A percentile compares a stretch with the other conserved stretches of the same genome.
These are phyloP conservation scores for Skeletonema menzelii DNA, from an alignment of 108 stramenopile species.

Conservation along the genomic window DNA sequence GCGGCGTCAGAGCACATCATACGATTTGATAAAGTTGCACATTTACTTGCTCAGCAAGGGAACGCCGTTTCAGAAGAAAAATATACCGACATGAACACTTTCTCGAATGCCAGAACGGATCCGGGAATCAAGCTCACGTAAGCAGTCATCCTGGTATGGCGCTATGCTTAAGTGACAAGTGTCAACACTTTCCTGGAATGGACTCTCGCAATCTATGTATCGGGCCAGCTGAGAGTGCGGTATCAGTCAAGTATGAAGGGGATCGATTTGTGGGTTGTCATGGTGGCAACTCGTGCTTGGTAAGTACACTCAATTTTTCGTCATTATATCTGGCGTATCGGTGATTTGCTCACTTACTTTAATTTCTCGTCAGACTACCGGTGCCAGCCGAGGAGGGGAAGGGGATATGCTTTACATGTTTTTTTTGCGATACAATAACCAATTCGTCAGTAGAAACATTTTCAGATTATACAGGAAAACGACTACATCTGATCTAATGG, in stretches of 20 bases:
- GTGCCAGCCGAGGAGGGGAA: neutral
- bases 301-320: neutral
- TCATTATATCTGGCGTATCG: too few relatives aligned
- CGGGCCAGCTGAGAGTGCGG: neutral
- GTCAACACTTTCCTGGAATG: neutral
- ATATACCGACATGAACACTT: neutral
- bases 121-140: neutral
- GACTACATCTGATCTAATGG: neutral
- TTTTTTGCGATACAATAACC: neutral
- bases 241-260: neutral
- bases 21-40: neutral
- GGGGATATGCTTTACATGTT: neutral
- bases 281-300: neutral
- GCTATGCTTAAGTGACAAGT: neutral
- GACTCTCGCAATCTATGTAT: neutral
- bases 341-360: too few relatives aligned
- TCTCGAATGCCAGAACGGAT: neutral
- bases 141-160: conserved; percentile 2
- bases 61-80: neutral
- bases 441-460: neutral
- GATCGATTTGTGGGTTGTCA: neutral
- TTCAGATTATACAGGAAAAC: neutral
- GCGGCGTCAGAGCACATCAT: neutral
- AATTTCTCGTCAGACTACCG: neutral
- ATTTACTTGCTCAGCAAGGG: neutral